Base-by-base conservation (phyloP, 1,139 yeast genomes). In the Yamadazyma kanchanaburiensis region DNA sequence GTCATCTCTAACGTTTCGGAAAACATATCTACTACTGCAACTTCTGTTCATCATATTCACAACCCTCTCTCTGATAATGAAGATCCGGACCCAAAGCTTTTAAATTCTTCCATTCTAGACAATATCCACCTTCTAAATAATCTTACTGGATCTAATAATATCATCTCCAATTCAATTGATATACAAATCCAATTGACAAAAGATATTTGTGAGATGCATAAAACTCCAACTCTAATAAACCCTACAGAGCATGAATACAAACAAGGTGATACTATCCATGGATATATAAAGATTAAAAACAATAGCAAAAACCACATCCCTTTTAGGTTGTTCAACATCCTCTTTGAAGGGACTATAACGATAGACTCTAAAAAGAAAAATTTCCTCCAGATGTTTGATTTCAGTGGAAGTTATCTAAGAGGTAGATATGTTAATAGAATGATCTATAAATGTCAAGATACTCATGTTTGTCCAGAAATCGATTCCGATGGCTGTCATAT, bases 341-440 rank as follows among this genome's bases (percentile, higher is more conserved):
- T 65, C 13, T 62, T 67, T 29, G 72, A 67, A 43, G 73, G 73
- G 1, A 50, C 46, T 21, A 45, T 55, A 39, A 43, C 35, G 9
- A 15, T 55, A 50, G 19, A 27, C 12, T 21, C 14, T 2, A 40
- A 38, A 15, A 30, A 45, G 21, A 47, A 45, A 22, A 57, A 53
- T 31, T 60, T 60, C 33, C 46, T 67, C 38, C 68, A 67, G 36
- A 66, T 67, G 72, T 64, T 60, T 42, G 74, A 67, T 40, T 64
- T 65, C 34, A 49, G 55, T 24, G 72, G 69, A 2, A 56, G 67
- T 21, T 65, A 60, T 58, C 58, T 59, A 36, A 49, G 47, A 21
- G 60, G 53, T 2, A 20, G 24, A 3, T 42, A 49, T 24, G 53
- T 66, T 21, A 53, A 56, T 39, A 38, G 71, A n/a, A 45, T 64